These are phyloP conservation scores for Chalciporus pseudorubinellus DNA, from an alignment of 768 basidiomycete species.

Conservation along the genomic window DNA sequence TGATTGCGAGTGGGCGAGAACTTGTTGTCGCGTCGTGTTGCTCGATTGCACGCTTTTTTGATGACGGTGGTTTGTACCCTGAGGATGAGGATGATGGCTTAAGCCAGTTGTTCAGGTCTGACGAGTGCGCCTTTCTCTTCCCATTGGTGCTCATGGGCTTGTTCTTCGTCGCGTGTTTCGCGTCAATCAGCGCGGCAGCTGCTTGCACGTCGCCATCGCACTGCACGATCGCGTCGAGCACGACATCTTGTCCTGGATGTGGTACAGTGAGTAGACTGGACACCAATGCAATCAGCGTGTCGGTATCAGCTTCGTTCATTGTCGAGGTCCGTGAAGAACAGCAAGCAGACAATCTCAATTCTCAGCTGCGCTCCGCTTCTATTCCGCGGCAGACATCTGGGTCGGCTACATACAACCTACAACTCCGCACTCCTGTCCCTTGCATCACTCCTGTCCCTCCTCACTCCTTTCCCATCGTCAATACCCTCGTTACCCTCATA, in stretches of 20 bases:
- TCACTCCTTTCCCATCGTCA: too few relatives aligned
- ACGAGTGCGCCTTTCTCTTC: constrained; percentile 51
- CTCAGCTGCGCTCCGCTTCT: too few relatives aligned
- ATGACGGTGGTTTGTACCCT: constrained; percentile 19
- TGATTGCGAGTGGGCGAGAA: constrained; percentile 9
- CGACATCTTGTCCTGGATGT: constrained; percentile 35
- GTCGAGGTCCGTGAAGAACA: background rate
- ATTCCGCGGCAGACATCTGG: too few relatives aligned
- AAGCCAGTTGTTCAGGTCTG: constrained; percentile 58
- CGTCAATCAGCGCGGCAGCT: constrained; percentile 44
- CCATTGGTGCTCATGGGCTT: constrained; percentile 10
- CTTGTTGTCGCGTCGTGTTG: constrained; percentile 4
- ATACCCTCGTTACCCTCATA: background rate
- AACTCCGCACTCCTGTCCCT: too few relatives aligned
- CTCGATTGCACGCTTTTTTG: constrained; percentile 16
- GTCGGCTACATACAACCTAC: too few relatives aligned
- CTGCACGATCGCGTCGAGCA: constrained; percentile 59
- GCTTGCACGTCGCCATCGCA: constrained; percentile 54
- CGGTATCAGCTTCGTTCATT: constrained; percentile 51
- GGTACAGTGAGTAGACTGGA: constrained; percentile 48
- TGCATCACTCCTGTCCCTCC: too few relatives aligned
- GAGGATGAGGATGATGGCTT: constrained; percentile 19
- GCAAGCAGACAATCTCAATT: background rate
- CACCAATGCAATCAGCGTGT: constrained; percentile 66
- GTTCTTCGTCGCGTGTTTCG: constrained; percentile 11